Evolutionary conservation across 305 asterid species (phyloP).

Genomic region (Ajuga reptans): DNA sequence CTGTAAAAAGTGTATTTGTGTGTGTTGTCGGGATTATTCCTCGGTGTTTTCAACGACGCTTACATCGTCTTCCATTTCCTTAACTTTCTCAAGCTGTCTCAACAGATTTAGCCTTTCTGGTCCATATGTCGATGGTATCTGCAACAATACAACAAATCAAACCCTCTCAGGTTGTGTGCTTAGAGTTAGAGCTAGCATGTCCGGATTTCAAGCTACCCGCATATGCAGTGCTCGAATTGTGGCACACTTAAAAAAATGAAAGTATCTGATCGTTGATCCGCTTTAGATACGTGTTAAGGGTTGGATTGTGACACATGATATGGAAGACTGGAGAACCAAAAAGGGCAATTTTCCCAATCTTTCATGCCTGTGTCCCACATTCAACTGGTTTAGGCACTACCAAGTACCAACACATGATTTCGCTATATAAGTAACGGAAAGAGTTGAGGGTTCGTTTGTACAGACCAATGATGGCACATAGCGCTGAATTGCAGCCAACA

Average conservation of each 20-base stretch:
- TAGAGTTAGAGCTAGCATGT: not conserved
- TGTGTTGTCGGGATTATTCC: constrained; percentile 21
- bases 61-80: constrained; percentile 70
- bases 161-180: not conserved
- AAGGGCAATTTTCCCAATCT: too few species aligned
- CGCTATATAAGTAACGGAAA: constrained; percentile 4
- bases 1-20: not conserved
- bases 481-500: constrained; percentile 87
- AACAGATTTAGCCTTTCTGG: constrained; percentile 42
- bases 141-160: constrained; percentile 11
- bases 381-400: too few species aligned
- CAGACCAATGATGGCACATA: constrained; percentile 78
- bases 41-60: constrained; percentile 40
- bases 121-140: constrained; percentile 54
- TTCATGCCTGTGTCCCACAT: too few species aligned
- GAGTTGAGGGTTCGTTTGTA: constrained; percentile 12
- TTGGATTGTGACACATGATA: too few species aligned
- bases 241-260: too few species aligned
- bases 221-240: too few species aligned
- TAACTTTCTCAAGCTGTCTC: constrained; percentile 86
- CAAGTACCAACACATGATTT: too few species aligned
- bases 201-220: not conserved
- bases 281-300: too few species aligned
- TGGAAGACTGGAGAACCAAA: too few species aligned
- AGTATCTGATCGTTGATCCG: too few species aligned